Evolutionary conservation across 768 basidiomycete species (phyloP).

Genomic region (Fomitopsis pulvina): DNA sequence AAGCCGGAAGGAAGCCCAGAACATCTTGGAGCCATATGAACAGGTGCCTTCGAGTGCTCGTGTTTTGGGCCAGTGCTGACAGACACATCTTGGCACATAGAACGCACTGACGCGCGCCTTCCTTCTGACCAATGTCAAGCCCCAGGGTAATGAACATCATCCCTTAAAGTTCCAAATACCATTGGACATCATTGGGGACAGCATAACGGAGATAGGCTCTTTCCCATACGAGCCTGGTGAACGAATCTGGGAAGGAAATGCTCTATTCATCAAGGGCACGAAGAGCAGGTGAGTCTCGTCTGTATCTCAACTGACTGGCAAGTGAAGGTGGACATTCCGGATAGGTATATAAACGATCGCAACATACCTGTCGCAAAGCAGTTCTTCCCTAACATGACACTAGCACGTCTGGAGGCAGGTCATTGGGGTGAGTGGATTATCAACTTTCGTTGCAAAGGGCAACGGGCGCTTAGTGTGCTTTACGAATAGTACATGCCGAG

Average conservation of each 20-base stretch:
- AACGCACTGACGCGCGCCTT: constrained; percentile 72
- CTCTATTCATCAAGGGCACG: constrained; percentile 74
- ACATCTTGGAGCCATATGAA: constrained; percentile 55
- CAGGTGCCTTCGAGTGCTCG: constrained; percentile 35
- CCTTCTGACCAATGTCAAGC: constrained; percentile 74
- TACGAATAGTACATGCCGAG: constrained; percentile 69
- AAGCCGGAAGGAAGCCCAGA: constrained; percentile 64
- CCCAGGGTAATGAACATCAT: constrained; percentile 22
- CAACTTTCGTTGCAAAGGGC: not conserved
- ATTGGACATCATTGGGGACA: constrained; percentile 51
- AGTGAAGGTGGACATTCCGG: not conserved
- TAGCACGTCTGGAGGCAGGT: constrained; percentile 64
- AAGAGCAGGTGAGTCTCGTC: constrained; percentile 53
- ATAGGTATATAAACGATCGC: constrained; percentile 67
- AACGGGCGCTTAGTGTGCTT: not conserved
- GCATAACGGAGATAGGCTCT: constrained; percentile 62
- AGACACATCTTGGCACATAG: constrained; percentile 29
- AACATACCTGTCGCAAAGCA: constrained; percentile 54
- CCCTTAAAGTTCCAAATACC: constrained; percentile 70
- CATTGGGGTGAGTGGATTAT: constrained; percentile 76
- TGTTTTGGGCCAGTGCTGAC: not conserved
- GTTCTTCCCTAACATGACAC: constrained; percentile 67
- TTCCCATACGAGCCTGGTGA: constrained; percentile 69
- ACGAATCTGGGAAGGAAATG: constrained; percentile 46
- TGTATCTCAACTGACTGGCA: not conserved